Percentiles rank a stretch among this genome's conserved stretches.
These are phyloP conservation scores for Volvox carteri DNA, from an alignment of 163 green algal genomes.

Conservation along the genomic window DNA sequence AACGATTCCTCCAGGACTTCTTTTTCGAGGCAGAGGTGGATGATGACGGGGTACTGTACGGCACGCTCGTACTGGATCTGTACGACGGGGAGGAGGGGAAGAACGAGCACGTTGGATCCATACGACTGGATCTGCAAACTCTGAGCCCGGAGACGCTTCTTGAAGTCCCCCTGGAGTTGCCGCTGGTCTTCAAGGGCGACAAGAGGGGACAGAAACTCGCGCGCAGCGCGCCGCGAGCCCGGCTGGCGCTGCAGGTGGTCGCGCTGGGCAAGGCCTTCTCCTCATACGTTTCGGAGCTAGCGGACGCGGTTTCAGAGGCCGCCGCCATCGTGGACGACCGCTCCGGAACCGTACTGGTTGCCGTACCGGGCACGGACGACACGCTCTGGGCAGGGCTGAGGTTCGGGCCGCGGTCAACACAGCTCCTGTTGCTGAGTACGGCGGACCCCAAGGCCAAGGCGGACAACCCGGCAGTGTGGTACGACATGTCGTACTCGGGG, in stretches of 20 bases:
- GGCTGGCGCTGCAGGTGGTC: conserved; percentile 25
- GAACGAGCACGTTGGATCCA: conserved; percentile 33
- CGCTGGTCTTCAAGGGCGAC: not conserved
- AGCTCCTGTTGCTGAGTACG: conserved; percentile 39
- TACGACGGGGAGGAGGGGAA: conserved; percentile 39
- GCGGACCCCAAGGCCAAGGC: not conserved
- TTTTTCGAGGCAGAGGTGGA: conserved; percentile 43
- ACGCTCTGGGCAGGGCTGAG: conserved; percentile 31
- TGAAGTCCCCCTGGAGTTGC: not conserved
- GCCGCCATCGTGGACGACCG: not conserved
- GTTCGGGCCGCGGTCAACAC: conserved; percentile 18
- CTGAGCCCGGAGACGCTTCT: not conserved
- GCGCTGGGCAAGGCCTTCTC: conserved; percentile 13
- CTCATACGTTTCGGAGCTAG: conserved; percentile 4
- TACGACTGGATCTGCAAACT: not conserved
- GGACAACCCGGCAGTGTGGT: not conserved
- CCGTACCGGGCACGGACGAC: conserved; percentile 32
- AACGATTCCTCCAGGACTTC: conserved; percentile 51
- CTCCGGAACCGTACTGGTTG: conserved; percentile 11
- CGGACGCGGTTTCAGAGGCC: not conserved
- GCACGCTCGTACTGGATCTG: conserved; percentile 15
- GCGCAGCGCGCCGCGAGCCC: not conserved
- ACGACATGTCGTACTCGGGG: conserved; percentile 43
- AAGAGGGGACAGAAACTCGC: conserved; percentile 2
- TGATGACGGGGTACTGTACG: conserved; percentile 24